phyloP scores from a whole-genome alignment of 345 rosid species.

The Hypericum androsaemum region DNA sequence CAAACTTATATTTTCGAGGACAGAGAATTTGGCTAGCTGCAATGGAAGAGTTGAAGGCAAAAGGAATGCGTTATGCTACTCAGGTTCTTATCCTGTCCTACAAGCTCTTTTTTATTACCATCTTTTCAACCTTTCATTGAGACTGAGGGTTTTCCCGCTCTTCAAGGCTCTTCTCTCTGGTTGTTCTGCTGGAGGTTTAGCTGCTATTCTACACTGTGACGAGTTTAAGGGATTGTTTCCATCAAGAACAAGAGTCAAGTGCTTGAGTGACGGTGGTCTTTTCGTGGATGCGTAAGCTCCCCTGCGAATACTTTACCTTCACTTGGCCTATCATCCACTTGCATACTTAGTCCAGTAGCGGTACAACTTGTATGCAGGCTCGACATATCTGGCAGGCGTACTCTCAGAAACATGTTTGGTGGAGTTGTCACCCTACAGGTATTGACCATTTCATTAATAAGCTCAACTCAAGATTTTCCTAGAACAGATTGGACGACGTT shows the following conservation, averaged over 20 bases:
- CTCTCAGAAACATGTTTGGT: conserved; percentile 57
- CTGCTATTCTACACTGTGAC: conserved; percentile 79
- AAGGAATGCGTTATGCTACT: conserved; percentile 71
- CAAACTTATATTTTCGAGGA: conserved; percentile 78
- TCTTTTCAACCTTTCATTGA: neutral
- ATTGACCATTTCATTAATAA: neutral
- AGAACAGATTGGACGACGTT: too few species aligned
- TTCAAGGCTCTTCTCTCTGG: conserved; percentile 89
- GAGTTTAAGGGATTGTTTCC: conserved; percentile 70
- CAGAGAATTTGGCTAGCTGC: conserved; percentile 92
- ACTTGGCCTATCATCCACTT: neutral
- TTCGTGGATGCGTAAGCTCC: conserved; percentile 70
- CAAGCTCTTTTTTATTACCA: neutral
- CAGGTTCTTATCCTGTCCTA: conserved; percentile 35
- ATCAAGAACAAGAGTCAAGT: conserved; percentile 59
- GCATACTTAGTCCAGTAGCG: neutral
- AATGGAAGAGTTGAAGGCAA: conserved; percentile 60
- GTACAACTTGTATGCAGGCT: conserved; percentile 24
- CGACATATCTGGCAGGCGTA: conserved; percentile 80
- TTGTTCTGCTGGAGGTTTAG: conserved; percentile 94
- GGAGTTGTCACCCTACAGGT: conserved; percentile 88
- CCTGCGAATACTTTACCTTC: conserved; percentile 1
- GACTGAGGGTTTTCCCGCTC: neutral
- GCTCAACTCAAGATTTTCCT: neutral
- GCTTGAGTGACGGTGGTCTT: conserved; percentile 94